Evolutionary conservation across 176 grass and related monocot species (phyloP).

Genomic region (Oryza officinalis): DNA sequence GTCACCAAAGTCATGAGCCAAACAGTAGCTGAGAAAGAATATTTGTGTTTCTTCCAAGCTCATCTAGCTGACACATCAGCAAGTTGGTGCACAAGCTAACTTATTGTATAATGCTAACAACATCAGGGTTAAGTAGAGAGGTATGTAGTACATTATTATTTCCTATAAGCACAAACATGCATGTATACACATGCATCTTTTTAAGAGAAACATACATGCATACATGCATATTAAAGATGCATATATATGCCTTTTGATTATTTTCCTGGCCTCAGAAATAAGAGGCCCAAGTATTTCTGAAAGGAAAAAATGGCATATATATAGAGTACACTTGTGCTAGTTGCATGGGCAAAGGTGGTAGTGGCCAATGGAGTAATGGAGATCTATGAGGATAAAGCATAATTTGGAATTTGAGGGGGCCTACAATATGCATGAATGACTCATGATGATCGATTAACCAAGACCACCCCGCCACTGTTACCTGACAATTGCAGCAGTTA

Average conservation of each 20-base stretch:
- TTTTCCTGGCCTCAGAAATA: background rate
- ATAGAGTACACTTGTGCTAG: background rate
- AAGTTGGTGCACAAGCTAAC: background rate
- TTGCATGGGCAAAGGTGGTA: background rate
- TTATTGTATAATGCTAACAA: background rate
- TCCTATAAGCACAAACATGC: background rate
- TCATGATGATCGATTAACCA: constrained; percentile 24
- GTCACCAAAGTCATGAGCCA: background rate
- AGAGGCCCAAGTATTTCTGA: background rate
- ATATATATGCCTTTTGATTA: background rate
- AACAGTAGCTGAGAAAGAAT: background rate
- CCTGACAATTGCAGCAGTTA: constrained; percentile 44
- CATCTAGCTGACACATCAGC: background rate
- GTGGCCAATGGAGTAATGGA: background rate
- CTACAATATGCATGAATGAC: background rate
- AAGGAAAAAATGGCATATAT: background rate
- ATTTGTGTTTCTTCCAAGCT: background rate
- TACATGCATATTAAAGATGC: background rate
- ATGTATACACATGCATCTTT: background rate
- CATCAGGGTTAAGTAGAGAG: background rate
- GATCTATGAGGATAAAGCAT: background rate
- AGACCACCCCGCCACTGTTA: constrained; percentile 29
- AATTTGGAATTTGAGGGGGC: background rate
- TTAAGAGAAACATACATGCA: background rate
- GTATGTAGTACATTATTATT: background rate